Conservation (phyloP, 108 stramenopile species). For the Fragilariopsis cylindrus region DNA sequence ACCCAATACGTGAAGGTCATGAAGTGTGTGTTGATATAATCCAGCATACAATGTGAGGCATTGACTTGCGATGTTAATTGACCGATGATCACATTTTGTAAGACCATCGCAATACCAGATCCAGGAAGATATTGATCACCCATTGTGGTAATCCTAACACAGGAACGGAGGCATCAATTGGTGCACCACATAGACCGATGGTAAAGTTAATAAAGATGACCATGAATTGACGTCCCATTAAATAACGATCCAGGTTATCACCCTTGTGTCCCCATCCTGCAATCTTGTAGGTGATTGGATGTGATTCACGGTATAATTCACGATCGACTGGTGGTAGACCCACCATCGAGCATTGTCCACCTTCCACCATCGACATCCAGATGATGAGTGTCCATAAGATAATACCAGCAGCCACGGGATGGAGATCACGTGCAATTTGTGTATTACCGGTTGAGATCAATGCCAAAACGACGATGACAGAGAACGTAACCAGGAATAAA, state of each 20-base stretch:
- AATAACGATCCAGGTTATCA: constrained; percentile 84
- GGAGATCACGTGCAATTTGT: constrained; percentile 45
- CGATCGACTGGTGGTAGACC: constrained; percentile 71
- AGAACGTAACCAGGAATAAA: constrained; percentile 53
- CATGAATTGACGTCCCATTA: constrained; percentile 90
- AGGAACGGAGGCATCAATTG: constrained; percentile 50
- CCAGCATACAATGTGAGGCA: constrained; percentile 79
- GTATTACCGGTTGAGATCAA: constrained; percentile 63
- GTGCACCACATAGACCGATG: constrained; percentile 67
- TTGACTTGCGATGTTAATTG: constrained; percentile 85
- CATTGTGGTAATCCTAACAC: constrained; percentile 57
- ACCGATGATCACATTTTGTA: constrained; percentile 69
- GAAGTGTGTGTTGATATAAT: constrained; percentile 86
- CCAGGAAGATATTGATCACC: constrained; percentile 65
- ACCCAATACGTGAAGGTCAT: constrained; percentile 61
- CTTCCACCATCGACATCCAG: constrained; percentile 79
- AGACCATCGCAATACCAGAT: constrained; percentile 76
- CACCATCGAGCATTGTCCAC: constrained; percentile 70
- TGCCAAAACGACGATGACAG: constrained; percentile 52
- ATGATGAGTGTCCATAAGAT: constrained; percentile 47
- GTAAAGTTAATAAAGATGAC: constrained; percentile 75
- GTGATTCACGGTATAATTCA: constrained; percentile 70
- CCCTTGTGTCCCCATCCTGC: constrained; percentile 66
- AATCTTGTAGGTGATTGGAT: constrained; percentile 63
- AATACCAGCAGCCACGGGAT: constrained; percentile 52